These are phyloP conservation scores for Trichoderma semiorbis DNA, from an alignment of 2,329 filamentous ascomycete genomes.

Conservation along the genomic window DNA sequence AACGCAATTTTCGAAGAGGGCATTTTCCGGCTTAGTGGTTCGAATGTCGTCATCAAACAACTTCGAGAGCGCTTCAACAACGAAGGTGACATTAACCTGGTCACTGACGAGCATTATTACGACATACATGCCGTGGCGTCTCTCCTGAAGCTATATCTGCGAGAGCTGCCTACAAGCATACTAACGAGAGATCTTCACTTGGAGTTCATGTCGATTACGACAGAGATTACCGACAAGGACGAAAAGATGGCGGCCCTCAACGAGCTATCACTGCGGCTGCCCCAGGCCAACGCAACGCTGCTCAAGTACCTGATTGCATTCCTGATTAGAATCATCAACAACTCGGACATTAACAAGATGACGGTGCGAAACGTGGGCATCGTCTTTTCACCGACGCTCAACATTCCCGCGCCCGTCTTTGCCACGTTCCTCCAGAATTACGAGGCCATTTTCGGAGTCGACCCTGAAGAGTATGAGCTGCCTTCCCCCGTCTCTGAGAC, in stretches of 20 bases:
- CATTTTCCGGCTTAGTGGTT: constrained; percentile 96
- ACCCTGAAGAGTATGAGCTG: constrained; percentile 61
- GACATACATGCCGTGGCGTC: constrained; percentile 96
- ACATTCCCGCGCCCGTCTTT: constrained; percentile 93
- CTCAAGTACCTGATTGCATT: constrained; percentile 84
- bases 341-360: constrained; percentile 93
- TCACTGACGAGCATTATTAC: constrained; percentile 79
- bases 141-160: constrained; percentile 86
- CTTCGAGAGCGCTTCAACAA: constrained; percentile 90
- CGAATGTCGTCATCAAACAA: constrained; percentile 87
- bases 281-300: constrained; percentile 74
- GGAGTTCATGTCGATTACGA: constrained; percentile 77
- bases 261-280: constrained; percentile 74
- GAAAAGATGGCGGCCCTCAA: constrained; percentile 77
- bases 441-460: constrained; percentile 74
- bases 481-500: constrained; percentile 43
- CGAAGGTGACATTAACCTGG: constrained; percentile 85
- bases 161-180: constrained; percentile 87
- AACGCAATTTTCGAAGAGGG: constrained; percentile 83
- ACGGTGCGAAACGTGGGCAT: constrained; percentile 96
- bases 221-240: constrained; percentile 69
- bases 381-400: constrained; percentile 94
- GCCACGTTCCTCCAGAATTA: constrained; percentile 92
- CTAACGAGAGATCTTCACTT: constrained; percentile 86
- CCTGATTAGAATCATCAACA: constrained; percentile 87